Evolutionary conservation across 1,139 yeast genomes (phyloP), one percentile per base, ranked within the genome.

Genomic region (Saccharomycopsis crataegensis): DNA sequence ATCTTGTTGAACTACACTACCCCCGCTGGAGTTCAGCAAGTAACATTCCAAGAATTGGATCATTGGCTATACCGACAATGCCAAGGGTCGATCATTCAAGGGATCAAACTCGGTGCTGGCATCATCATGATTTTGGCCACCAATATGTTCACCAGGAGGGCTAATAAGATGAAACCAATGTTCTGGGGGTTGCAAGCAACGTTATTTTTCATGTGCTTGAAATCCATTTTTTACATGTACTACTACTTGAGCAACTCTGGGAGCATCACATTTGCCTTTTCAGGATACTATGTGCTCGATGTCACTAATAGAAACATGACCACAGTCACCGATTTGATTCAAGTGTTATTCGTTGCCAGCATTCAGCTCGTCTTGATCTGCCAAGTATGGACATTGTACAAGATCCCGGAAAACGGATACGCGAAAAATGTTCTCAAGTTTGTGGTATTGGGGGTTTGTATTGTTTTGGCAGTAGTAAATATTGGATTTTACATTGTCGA

Each of bases 311-410:
- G 70, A 32, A 73, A 70, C 55, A 60, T 79, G 0, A 74, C 82
- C 8, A 76, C 81, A 12, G 86, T 86, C 1, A 72, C 86, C 0
- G 79, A 82, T 60, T 73, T 80, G 6, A 69, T 86, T 55, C 82
- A 83, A 60, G 73, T 83, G 9, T 59, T 88, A 5, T 68, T 89
- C 50, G 74, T 86, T 8, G 68, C 75, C 0, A 70, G 79, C 9
- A 77, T 91, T 50, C 86, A 88, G 64, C 56, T 71, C 0, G 83
- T 95, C 0, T 70, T 91, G 62, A 73, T 82, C 1, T 80, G 81
- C 62, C 98, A 93, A 67, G 77, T 86, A 6, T 76, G 73, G 58
- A 76, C 84, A 14, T 82, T 91, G 47, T 42, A 53, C 42, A 31
- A 46, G 8, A 46, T 41, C 7, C 22, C 16, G 4, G 32, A 43